These are phyloP conservation scores for Coniochaeta sp. DNA, from an alignment of 2,329 filamentous ascomycete species.

Conservation along the genomic window DNA sequence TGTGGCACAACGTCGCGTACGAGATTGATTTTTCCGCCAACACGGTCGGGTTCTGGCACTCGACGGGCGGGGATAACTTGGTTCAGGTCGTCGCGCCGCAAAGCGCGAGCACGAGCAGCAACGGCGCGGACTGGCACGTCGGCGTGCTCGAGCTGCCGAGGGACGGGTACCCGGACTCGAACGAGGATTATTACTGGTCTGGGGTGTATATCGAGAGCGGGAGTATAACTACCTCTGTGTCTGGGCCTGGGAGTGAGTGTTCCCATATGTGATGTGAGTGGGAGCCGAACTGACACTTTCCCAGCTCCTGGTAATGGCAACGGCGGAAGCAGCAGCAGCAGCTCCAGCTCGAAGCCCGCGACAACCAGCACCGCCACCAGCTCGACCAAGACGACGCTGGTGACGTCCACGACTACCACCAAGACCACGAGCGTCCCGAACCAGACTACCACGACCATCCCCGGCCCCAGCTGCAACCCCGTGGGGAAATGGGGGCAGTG, in stretches of 20 bases:
- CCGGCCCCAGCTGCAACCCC: constrained; percentile 12
- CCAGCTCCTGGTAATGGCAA: too few species aligned
- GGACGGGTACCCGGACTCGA: constrained; percentile 37
- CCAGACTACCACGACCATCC: neutral
- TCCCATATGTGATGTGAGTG: too few species aligned
- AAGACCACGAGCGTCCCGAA: too few species aligned
- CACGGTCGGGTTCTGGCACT: constrained; percentile 61
- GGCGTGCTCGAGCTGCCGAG: constrained; percentile 57
- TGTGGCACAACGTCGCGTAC: constrained; percentile 67
- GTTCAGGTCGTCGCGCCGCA: constrained; percentile 50
- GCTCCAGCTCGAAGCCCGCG: neutral
- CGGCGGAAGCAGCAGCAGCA: neutral
- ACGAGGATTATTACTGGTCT: constrained; percentile 62
- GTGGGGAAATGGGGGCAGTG: constrained; percentile 18
- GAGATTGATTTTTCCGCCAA: constrained; percentile 57
- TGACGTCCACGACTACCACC: neutral
- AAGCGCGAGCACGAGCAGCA: constrained; percentile 48
- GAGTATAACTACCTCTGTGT: constrained; percentile 12
- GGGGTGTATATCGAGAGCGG: constrained; percentile 62
- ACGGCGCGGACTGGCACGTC: constrained; percentile 63
- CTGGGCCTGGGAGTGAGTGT: constrained; percentile 5
- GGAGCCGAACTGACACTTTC: too few species aligned
- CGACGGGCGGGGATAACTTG: constrained; percentile 48
- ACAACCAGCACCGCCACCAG: neutral
- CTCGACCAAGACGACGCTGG: constrained; percentile 3